Conservation (phyloP, 805 yeast genomes). For the Hanseniaspora jakobsenii region DNA sequence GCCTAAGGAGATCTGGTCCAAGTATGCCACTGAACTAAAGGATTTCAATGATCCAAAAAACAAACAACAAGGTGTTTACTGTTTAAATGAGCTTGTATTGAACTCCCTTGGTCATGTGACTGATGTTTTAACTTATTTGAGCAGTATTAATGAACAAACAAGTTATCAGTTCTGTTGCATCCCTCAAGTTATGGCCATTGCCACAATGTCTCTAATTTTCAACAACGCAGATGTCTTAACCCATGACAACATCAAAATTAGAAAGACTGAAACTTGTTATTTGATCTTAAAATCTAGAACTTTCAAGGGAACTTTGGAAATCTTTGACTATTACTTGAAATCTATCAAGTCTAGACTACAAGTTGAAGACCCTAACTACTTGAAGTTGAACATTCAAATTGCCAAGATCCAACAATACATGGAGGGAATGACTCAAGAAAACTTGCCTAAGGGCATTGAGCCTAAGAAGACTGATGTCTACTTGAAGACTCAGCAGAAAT, state of each 20-base stretch:
- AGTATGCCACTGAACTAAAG: constrained; percentile 53
- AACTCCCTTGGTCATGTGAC: constrained; percentile 68
- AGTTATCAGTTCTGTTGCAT: constrained; percentile 87
- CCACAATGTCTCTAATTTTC: constrained; percentile 77
- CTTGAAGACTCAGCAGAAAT: constrained; percentile 35
- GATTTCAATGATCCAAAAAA: constrained; percentile 45
- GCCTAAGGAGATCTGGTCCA: constrained; percentile 89
- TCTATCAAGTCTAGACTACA: constrained; percentile 66
- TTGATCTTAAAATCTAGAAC: constrained; percentile 65
- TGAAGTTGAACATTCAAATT: constrained; percentile 70
- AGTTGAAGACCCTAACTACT: constrained; percentile 75
- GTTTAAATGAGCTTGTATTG: constrained; percentile 69
- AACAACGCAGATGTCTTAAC: constrained; percentile 65
- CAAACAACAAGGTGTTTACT: constrained; percentile 46
- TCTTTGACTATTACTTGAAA: constrained; percentile 64
- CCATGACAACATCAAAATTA: constrained; percentile 60
- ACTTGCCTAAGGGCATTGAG: constrained; percentile 44
- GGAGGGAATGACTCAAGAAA: constrained; percentile 58
- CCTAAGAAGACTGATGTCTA: constrained; percentile 30
- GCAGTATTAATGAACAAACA: constrained; percentile 67
- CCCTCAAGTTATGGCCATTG: constrained; percentile 98
- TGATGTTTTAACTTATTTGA: constrained; percentile 63
- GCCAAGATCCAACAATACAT: constrained; percentile 83
- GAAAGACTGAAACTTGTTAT: constrained; percentile 76
- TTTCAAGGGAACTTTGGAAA: constrained; percentile 58